Conservation (phyloP, 2,329 filamentous ascomycete genomes). For the Fusarium ramigenum region DNA sequence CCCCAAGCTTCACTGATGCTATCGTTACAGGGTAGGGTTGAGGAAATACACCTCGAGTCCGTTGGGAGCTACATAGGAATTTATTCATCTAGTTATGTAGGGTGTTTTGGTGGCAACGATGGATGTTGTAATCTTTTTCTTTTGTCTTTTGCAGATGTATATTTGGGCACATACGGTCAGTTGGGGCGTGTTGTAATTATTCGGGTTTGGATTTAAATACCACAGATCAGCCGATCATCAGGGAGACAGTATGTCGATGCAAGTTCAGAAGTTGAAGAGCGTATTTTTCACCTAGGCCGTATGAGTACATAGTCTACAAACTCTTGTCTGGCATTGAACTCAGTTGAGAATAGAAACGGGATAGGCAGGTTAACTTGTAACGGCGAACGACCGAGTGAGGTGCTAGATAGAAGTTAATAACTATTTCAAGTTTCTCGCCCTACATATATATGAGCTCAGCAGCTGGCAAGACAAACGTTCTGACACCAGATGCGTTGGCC, state of each 20-base stretch:
- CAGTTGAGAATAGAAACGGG: background rate
- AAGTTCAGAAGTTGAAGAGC: background rate
- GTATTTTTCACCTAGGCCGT: background rate
- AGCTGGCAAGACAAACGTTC: background rate
- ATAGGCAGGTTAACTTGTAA: background rate
- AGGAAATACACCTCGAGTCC: background rate
- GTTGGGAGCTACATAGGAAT: background rate
- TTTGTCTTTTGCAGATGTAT: background rate
- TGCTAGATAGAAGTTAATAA: background rate
- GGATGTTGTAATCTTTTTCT: background rate
- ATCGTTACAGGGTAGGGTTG: constrained; percentile 1
- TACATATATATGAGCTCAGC: too few relatives aligned
- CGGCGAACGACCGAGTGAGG: background rate
- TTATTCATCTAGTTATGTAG: background rate
- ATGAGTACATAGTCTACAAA: too few relatives aligned
- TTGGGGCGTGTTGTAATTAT: background rate
- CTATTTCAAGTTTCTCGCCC: background rate
- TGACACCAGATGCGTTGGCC: background rate
- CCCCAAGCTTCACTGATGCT: background rate
- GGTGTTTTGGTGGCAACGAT: background rate
- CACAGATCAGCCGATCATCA: background rate
- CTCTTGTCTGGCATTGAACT: background rate
- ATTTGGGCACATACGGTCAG: too few relatives aligned
- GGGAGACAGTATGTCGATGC: background rate
- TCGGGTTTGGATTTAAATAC: background rate